A percentile compares a stretch with the other conserved stretches of the same genome.
phyloP scores from a whole-genome alignment of 208 protist genomes.

The Histomonas meleagridis region DNA sequence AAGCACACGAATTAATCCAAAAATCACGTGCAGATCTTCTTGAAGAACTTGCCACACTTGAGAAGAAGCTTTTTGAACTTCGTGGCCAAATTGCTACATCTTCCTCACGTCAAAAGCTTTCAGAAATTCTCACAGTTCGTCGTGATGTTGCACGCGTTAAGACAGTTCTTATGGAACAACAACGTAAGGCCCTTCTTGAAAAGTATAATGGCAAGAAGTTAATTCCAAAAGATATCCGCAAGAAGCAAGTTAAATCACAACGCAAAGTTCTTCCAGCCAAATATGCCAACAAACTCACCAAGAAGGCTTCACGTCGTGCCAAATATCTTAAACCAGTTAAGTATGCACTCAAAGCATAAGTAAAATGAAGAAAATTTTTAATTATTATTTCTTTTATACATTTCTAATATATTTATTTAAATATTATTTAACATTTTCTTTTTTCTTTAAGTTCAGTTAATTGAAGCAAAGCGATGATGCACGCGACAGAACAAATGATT shows the following conservation, averaged over 20 bases:
- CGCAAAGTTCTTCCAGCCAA: not conserved
- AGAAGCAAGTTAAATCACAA: not conserved
- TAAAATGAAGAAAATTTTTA: too few relatives aligned
- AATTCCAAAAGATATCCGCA: not conserved
- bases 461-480: too few relatives aligned
- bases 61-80: slow-evolving; percentile 30
- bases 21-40: not conserved
- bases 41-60: not conserved
- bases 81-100: not conserved
- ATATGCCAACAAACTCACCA: not conserved
- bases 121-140: not conserved
- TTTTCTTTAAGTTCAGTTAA: too few relatives aligned
- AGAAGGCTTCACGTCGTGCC: not conserved
- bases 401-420: too few relatives aligned
- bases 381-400: too few relatives aligned
- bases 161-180: not conserved
- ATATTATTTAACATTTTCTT: too few relatives aligned
- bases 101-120: not conserved
- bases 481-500: too few relatives aligned
- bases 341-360: slow-evolving; percentile 24
- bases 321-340: not conserved
- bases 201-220: not conserved
- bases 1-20: not conserved
- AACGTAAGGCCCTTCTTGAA: not conserved
- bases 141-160: slow-evolving; percentile 21